Evolutionary conservation across 441 rosid genomes (phyloP), one percentile per base, ranked within the genome.

Genomic region (Biscutella laevigata): DNA sequence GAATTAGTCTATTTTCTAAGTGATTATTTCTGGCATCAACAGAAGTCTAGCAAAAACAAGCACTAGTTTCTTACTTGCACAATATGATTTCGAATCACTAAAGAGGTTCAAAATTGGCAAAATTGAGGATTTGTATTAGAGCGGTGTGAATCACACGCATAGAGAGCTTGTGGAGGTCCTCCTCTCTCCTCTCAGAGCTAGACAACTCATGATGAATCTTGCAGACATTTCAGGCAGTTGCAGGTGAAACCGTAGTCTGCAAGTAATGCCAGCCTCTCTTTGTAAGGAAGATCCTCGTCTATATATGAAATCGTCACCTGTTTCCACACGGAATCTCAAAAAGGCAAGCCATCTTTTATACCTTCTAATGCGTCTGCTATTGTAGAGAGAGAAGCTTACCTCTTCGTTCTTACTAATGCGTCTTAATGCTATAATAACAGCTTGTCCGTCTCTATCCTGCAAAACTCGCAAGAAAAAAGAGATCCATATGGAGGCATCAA

Each of bases 371-470:
- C 53, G 3, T 17, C 1, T 10, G 17, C 6, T 1, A 32, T 10
- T 29, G 20, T 4, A 41, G 28, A 13, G 33, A 30, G 28, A 35
- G 30, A 52, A 34, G 29, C 3, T 6, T 66, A 85, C 96, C 94
- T 91, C 96, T 67, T 92, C 94, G 70, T 86, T 86, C 61, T 69
- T 72, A 48, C 32, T 47, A 54, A 88, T 80, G 50, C 70, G 64
- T 72, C 77, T 62, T 52, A 70, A 57, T n/a, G 91, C 88, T 38
- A 81, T 48, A 53, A 88, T 80, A 39, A 81, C 79, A 21, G 95
- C 95, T 69, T 77, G 94, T 19, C 95, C 96, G 40, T 88, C 91
- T 71, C 71, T 79, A 58, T 88, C 96, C 96, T 87, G 73, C 52
- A 44, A 52, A 13, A 17, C n/a, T 29, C 48, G 42, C 41, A 65